Percentiles rank a stretch among this genome's conserved stretches.
phyloP scores from a whole-genome alignment of 176 grass and related monocot genomes.

The Triticum turgidum region DNA sequence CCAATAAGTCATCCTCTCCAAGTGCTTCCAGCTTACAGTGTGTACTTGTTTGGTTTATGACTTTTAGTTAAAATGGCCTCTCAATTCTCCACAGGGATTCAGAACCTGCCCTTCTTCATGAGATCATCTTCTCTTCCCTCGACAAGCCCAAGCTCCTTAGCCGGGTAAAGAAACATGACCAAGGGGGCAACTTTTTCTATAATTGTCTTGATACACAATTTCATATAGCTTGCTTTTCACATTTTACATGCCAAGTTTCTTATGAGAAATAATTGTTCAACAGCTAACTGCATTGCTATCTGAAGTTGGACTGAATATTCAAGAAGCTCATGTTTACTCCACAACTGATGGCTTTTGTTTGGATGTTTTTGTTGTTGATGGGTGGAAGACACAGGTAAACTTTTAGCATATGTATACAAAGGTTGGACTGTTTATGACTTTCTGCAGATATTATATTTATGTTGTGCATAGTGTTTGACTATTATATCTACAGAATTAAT shows the following conservation, averaged over 20 bases:
- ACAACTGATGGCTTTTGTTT: conserved; percentile 79
- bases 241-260: background rate
- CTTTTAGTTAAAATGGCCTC: background rate
- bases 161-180: conserved; percentile 29
- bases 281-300: conserved; percentile 67
- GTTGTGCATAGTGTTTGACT: background rate
- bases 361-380: conserved; percentile 85
- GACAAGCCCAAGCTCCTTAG: conserved; percentile 85
- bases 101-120: conserved; percentile 52
- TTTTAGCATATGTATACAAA: background rate
- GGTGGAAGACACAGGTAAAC: conserved; percentile 64
- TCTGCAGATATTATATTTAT: background rate
- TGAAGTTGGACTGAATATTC: conserved; percentile 77
- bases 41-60: background rate
- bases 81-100: conserved; percentile 42
- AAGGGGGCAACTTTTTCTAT: background rate
- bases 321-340: conserved; percentile 93
- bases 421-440: background rate
- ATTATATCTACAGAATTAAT: background rate
- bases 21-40: background rate
- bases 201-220: background rate
- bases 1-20: background rate
- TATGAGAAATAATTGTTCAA: conserved; percentile 25
- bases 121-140: conserved; percentile 81
- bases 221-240: background rate